Evolutionary conservation across 352 stramenopile species (phyloP).

Genomic region (Globisporangium uncinulatum): DNA sequence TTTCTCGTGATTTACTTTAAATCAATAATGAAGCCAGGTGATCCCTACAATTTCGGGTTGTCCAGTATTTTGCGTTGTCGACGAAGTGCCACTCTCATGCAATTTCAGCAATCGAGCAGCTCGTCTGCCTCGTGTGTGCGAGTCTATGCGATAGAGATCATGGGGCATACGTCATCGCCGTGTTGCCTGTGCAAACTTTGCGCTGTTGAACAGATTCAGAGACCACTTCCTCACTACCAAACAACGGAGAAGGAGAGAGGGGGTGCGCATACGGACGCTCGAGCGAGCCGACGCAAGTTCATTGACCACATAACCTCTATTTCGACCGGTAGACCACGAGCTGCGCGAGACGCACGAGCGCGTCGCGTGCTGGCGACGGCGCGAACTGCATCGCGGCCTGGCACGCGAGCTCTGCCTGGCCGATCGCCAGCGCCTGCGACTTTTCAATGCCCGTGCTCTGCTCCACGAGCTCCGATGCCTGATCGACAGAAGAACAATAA

Average conservation of each 20-base stretch:
- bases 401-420: constrained; percentile 95
- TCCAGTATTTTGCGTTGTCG: too few relatives aligned
- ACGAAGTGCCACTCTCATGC: too few relatives aligned
- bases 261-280: neutral
- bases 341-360: constrained; percentile 81
- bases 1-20: too few relatives aligned
- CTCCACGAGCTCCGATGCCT: constrained; percentile 86
- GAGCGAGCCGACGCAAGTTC: neutral
- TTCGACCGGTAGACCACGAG: constrained; percentile 86
- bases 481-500: neutral
- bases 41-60: too few relatives aligned
- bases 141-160: too few relatives aligned
- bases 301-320: constrained; percentile 38
- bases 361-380: constrained; percentile 76
- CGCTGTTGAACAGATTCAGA: too few relatives aligned
- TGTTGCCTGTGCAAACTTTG: too few relatives aligned
- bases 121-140: too few relatives aligned
- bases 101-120: too few relatives aligned
- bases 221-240: too few relatives aligned
- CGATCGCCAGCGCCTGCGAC: constrained; percentile 93
- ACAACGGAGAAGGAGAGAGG: neutral
- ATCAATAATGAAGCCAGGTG: too few relatives aligned
- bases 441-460: constrained; percentile 89
- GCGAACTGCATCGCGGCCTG: constrained; percentile 87
- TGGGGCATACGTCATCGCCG: too few relatives aligned